Evolutionary conservation across 495 filamentous ascomycete species (phyloP).

Genomic region (Hypoxylon cercidicola): DNA sequence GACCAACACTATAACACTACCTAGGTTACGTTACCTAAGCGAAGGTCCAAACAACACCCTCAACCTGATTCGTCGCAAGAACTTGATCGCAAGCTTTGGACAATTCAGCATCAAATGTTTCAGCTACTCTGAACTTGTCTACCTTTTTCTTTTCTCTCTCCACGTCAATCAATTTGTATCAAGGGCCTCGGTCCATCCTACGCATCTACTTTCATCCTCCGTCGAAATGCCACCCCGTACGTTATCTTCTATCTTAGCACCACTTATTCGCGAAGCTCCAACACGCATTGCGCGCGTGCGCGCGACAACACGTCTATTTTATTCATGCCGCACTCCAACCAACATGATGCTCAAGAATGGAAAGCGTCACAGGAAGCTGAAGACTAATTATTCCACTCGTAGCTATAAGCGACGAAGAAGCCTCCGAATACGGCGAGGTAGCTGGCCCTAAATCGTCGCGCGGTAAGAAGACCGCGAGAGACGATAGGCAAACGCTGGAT

Average conservation of each 20-base stretch:
- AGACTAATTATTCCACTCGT: conserved; percentile 8
- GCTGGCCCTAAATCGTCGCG: conserved; percentile 36
- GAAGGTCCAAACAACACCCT: no score
- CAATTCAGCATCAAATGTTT: conserved; percentile 4
- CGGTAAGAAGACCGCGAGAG: conserved; percentile 26
- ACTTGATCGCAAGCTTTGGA: conserved; percentile 14
- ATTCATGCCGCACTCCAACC: neutral
- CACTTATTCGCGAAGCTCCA: conserved; percentile 8
- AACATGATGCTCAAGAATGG: neutral
- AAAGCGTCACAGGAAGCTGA: neutral
- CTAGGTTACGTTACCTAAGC: neutral
- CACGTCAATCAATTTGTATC: neutral
- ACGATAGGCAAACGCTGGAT: conserved; percentile 24
- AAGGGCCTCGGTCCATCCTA: neutral
- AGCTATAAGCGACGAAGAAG: conserved; percentile 56
- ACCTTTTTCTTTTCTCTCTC: neutral
- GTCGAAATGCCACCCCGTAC: conserved; percentile 45
- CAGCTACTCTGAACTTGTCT: neutral
- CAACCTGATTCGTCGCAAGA: conserved; percentile 30
- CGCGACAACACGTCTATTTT: neutral
- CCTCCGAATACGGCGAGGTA: conserved; percentile 45
- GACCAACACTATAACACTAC: neutral
- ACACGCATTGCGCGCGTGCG: conserved; percentile 14
- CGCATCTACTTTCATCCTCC: neutral
- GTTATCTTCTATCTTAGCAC: conserved; percentile 11